Conservation (phyloP, 441 rosid species). For the Syzygium syzygioides region DNA sequence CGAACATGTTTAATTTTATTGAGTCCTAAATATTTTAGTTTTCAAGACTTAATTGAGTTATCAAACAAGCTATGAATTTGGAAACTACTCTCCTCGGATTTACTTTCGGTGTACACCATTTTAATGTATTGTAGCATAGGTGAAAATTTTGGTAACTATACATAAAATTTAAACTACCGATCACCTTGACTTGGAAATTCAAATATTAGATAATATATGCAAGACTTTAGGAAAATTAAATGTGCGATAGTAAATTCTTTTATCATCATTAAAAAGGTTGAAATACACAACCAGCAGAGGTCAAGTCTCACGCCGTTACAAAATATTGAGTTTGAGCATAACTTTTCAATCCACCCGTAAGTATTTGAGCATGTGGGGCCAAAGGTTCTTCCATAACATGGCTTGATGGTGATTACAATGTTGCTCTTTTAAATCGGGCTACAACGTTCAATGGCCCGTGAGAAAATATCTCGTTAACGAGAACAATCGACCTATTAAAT, state of each 20-base stretch:
- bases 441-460: rapidly evolving
- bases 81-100: not conserved
- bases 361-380: too few relatives aligned
- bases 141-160: not conserved
- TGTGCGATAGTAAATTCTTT: not conserved
- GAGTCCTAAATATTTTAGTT: not conserved
- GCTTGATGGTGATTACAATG: too few relatives aligned
- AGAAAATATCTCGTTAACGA: too few relatives aligned
- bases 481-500: not conserved
- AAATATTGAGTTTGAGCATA: too few relatives aligned
- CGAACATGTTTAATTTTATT: not conserved
- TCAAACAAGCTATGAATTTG: not conserved
- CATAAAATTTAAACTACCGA: not conserved
- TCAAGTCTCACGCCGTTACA: too few relatives aligned
- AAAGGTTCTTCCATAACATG: too few relatives aligned
- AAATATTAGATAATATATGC: not conserved
- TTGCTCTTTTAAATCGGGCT: too few relatives aligned
- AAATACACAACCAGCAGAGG: too few relatives aligned
- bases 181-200: not conserved
- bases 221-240: not conserved
- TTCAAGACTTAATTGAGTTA: not conserved
- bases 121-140: not conserved
- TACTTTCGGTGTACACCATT: not conserved
- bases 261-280: too few relatives aligned
- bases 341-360: too few relatives aligned